A percentile compares a stretch with the other conserved stretches of the same genome.
phyloP scores from a whole-genome alignment of 768 basidiomycete genomes.

The Boletellus emodensis region DNA sequence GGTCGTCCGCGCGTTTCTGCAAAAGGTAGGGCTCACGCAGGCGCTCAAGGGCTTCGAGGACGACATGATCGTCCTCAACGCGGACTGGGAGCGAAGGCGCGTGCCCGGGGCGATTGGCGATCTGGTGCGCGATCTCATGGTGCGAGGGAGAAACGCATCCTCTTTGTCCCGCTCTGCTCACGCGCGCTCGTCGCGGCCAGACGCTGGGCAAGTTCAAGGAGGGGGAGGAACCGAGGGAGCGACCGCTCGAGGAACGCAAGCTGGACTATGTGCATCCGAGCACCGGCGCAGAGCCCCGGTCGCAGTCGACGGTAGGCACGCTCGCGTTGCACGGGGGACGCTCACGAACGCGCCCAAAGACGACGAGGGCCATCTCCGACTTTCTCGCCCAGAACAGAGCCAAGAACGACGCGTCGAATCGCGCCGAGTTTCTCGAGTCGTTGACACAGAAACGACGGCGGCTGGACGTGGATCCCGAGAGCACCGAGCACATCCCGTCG shows the following conservation, averaged over 20 bases:
- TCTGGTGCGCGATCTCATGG: constrained; percentile 48
- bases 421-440: constrained; percentile 65
- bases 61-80: constrained; percentile 70
- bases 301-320: constrained; percentile 56
- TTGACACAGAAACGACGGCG: constrained; percentile 52
- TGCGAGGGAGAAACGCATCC: constrained; percentile 27
- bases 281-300: constrained; percentile 43
- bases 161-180: neutral
- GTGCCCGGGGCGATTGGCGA: constrained; percentile 53
- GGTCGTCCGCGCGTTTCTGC: constrained; percentile 50
- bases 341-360: constrained; percentile 35
- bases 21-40: constrained; percentile 52
- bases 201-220: constrained; percentile 30
- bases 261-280: constrained; percentile 54
- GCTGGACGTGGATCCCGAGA: constrained; percentile 33
- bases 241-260: constrained; percentile 63
- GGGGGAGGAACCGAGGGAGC: constrained; percentile 25
- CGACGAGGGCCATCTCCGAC: constrained; percentile 65
- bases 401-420: constrained; percentile 73
- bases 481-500: constrained; percentile 39
- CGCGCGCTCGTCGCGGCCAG: constrained; percentile 8
- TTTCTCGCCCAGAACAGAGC: constrained; percentile 70
- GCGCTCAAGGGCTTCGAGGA: constrained; percentile 58
- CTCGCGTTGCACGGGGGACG: neutral
- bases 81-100: constrained; percentile 57